phyloP scores from a whole-genome alignment of 1,284 basidiomycete genomes.

The Sanguinoderma infundibulare region DNA sequence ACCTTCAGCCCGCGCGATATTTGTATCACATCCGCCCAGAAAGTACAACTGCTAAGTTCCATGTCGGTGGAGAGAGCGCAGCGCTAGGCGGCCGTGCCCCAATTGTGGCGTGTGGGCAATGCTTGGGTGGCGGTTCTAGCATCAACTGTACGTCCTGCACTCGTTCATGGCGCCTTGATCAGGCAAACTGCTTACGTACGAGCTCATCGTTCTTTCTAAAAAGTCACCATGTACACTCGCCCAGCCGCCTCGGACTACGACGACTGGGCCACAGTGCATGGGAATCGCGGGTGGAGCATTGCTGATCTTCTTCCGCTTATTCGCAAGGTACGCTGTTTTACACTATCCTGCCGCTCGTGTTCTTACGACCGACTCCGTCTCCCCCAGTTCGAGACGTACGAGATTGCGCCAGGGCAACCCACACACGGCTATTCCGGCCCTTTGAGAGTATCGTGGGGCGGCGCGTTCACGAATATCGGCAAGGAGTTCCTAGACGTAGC shows the following conservation, averaged over 20 bases:
- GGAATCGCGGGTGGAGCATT: constrained; percentile 62
- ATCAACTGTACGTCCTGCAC: constrained; percentile 53
- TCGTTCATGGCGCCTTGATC: background rate
- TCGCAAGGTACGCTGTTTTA: constrained; percentile 44
- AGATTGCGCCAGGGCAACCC: constrained; percentile 34
- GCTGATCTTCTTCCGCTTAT: constrained; percentile 54
- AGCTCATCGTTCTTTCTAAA: too few relatives aligned
- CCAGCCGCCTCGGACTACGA: constrained; percentile 61
- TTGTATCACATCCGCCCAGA: constrained; percentile 43
- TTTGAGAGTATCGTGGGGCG: constrained; percentile 51
- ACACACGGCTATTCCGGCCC: constrained; percentile 60
- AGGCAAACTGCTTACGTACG: too few relatives aligned
- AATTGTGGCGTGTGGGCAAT: constrained; percentile 48
- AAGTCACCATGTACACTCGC: constrained; percentile 58
- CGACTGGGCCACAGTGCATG: constrained; percentile 51
- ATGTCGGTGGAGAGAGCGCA: constrained; percentile 45
- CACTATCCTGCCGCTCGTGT: background rate
- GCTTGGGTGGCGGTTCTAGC: constrained; percentile 62
- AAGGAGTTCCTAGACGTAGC: constrained; percentile 53
- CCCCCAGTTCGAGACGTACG: constrained; percentile 55
- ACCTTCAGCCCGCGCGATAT: constrained; percentile 57
- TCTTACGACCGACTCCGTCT: too few relatives aligned
- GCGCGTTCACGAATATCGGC: constrained; percentile 41
- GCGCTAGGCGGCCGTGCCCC: constrained; percentile 48
- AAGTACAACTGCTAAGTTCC: constrained; percentile 47